A percentile compares a stretch with the other conserved stretches of the same genome.
Evolutionary conservation across 2,329 filamentous ascomycete genomes (phyloP).

Genomic region (Cladosporium sp.): DNA sequence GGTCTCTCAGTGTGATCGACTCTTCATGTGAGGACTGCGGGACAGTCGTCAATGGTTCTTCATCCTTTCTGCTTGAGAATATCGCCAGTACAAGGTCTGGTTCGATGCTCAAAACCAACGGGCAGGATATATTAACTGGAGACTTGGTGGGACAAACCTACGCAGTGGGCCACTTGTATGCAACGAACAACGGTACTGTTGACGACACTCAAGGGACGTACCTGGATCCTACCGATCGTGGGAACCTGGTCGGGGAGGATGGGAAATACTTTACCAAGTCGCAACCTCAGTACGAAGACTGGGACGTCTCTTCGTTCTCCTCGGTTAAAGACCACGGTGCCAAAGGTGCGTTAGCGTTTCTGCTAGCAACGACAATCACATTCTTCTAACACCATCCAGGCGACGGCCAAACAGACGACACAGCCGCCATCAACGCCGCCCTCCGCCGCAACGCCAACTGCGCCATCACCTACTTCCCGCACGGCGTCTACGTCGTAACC

Average conservation of each 20-base stretch:
- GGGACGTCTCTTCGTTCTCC: slow-evolving; percentile 36
- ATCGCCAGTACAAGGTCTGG: slow-evolving; percentile 18
- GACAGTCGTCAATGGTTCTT: slow-evolving; percentile 3
- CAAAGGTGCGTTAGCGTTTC: slow-evolving; percentile 3
- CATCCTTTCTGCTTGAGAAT: slow-evolving; percentile 21
- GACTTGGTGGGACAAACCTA: slow-evolving; percentile 30
- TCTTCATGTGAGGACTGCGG: slow-evolving; percentile 15
- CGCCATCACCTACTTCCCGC: slow-evolving; percentile 67
- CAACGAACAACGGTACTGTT: slow-evolving; percentile 18
- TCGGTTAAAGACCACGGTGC: slow-evolving; percentile 42
- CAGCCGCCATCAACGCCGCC: slow-evolving; percentile 68
- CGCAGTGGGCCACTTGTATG: slow-evolving; percentile 17
- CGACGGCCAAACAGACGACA: slow-evolving; percentile 55
- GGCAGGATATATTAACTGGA: slow-evolving; percentile 19
- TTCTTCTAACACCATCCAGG: slow-evolving; percentile 33
- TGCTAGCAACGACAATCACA: too few relatives aligned
- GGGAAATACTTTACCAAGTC: slow-evolving; percentile 38
- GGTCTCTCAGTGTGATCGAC: slow-evolving; percentile 24
- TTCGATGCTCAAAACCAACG: slow-evolving; percentile 19
- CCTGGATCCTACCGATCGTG: slow-evolving; percentile 17
- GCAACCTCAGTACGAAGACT: slow-evolving; percentile 40
- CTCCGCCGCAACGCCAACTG: slow-evolving; percentile 41
- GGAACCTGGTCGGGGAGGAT: slow-evolving; percentile 16
- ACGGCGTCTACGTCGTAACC: slow-evolving; percentile 65
- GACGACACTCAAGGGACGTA: slow-evolving; percentile 14